phyloP scores from a whole-genome alignment of 2,329 filamentous ascomycete genomes.

The Aspergillus pseudonomiae region DNA sequence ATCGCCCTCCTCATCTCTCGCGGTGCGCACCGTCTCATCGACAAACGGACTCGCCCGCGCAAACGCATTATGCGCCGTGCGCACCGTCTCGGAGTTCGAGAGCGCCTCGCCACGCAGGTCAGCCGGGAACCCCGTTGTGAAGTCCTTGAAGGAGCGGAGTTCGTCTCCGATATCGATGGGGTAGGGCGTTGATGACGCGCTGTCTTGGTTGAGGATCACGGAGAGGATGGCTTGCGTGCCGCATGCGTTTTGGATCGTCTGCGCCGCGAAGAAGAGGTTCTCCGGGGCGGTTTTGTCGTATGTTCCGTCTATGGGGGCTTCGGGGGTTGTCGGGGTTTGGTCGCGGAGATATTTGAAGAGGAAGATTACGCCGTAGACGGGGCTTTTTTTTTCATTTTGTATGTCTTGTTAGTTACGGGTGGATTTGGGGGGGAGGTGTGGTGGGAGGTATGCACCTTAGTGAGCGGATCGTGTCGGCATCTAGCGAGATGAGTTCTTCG shows the following conservation, averaged over 20 bases:
- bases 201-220: slow-evolving; percentile 81
- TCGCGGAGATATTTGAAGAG: slow-evolving; percentile 79
- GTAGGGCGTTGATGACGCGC: slow-evolving; percentile 24
- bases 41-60: slow-evolving; percentile 86
- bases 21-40: slow-evolving; percentile 79
- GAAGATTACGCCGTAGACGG: slow-evolving; percentile 95
- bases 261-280: slow-evolving; percentile 87
- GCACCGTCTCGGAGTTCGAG: slow-evolving; percentile 71
- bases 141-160: slow-evolving; percentile 80
- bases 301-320: slow-evolving; percentile 74
- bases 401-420: neutral
- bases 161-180: slow-evolving; percentile 70
- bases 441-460: slow-evolving; percentile 38
- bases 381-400: slow-evolving; percentile 42
- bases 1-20: slow-evolving; percentile 73
- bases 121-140: slow-evolving; percentile 79
- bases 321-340: slow-evolving; percentile 62
- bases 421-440: neutral
- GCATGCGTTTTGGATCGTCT: slow-evolving; percentile 98
- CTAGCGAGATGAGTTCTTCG: slow-evolving; percentile 90
- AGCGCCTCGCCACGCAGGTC: slow-evolving; percentile 73
- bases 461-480: slow-evolving; percentile 62
- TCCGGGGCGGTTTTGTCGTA: slow-evolving; percentile 78
- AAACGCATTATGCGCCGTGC: slow-evolving; percentile 86
- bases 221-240: slow-evolving; percentile 93